Base-by-base conservation (phyloP, 257 asterid genomes). In the Euphrasia confusa region DNA sequence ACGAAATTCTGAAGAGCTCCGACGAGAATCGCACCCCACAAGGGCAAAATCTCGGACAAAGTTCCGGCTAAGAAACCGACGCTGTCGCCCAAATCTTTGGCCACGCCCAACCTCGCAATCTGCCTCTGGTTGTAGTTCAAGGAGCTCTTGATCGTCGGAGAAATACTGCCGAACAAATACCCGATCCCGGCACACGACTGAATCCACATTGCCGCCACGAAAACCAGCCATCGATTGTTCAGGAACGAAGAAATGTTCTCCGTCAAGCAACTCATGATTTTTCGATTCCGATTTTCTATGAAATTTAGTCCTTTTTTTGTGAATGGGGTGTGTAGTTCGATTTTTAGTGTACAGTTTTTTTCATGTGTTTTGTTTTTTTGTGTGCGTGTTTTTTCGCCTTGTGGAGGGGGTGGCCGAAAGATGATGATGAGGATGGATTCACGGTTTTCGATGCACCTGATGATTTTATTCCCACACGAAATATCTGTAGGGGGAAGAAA, bases 171-270 rank as follows among this genome's bases (percentile, higher is more conserved):
- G 57, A 87, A 90, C 18, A 87, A 56, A 64, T 87, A 90, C 15
- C 96, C 97, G 65, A 90, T 79, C 35, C 97, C 97, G 0, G 94
- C 87, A 60, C 96, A 90, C 0, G 97, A 90, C 61, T 85, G 94
- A 18, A 90, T 80, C 97, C 96, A 90, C 89, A 90, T 90, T 73
- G 96, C 85, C 28, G 94, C 95, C n/a, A 90, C 97, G 28, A 87
- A 90, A 18, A 87, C 95, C 56, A 90, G 89, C 97, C 97, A 90
- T 81, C 94, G 77, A 56, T 83, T 80, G 44, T 73, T 78, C 54
- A 79, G 60, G 61, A 90, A 78, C 0, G 75, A 66, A 2, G 77
- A 49, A 0, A 78, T 3, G 27, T 56, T 74, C 60, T 75, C 84
- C 13, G 40, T 32, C 42, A 81, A 68, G 60, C 57, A 44, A 3